A percentile compares a stretch with the other conserved stretches of the same genome.
Evolutionary conservation across 345 rosid genomes (phyloP).

Genomic region (Brassica carinata): DNA sequence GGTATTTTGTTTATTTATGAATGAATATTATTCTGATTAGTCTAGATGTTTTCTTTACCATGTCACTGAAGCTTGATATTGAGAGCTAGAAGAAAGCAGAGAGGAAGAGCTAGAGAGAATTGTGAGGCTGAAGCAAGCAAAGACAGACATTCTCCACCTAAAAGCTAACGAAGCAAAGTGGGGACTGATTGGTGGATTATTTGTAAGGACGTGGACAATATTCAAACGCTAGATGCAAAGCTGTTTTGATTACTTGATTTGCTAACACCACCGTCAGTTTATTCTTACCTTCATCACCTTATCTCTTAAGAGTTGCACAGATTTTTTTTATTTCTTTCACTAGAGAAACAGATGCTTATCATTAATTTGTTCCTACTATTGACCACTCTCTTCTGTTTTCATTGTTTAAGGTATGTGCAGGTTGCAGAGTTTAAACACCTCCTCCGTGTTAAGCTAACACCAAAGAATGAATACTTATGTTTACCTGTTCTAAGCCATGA

Average conservation of each 20-base stretch:
- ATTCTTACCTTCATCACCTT: too few species aligned
- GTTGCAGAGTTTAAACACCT: not conserved
- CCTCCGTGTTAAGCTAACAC: not conserved
- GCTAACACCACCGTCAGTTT: not conserved
- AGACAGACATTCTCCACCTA: not conserved
- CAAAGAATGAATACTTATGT: not conserved
- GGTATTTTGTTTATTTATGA: too few species aligned
- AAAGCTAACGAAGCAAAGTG: not conserved
- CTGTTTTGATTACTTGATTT: not conserved
- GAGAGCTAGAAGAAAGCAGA: not conserved
- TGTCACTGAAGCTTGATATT: too few species aligned
- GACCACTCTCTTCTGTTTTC: too few species aligned
- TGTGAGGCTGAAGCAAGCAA: not conserved
- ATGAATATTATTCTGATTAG: too few species aligned
- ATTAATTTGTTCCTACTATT: not conserved
- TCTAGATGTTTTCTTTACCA: too few species aligned
- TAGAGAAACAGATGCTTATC: not conserved
- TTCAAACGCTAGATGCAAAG: not conserved
- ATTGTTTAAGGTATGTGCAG: not conserved
- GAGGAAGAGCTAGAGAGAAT: not conserved
- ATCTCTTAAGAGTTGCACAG: too few species aligned
- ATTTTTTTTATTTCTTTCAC: not conserved
- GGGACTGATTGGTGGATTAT: not conserved
- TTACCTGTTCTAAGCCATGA: not conserved
- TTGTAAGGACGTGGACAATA: not conserved